A percentile compares a stretch with the other conserved stretches of the same genome.
Evolutionary conservation across 768 basidiomycete genomes (phyloP).

Genomic region (Peribolospora kevripleyi): DNA sequence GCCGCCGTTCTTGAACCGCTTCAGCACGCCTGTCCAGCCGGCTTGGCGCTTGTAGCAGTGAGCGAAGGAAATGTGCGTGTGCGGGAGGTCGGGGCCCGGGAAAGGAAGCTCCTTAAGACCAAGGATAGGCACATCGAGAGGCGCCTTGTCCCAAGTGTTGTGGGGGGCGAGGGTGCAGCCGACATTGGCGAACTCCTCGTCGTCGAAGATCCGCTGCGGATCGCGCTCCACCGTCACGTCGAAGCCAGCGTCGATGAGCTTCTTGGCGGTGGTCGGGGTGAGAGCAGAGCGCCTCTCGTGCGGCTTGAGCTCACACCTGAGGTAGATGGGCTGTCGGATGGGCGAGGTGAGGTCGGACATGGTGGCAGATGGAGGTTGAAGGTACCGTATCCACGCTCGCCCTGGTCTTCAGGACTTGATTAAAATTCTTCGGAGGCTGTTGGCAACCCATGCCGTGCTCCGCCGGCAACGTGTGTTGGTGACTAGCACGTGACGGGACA

Average conservation of each 20-base stretch:
- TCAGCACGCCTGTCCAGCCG: conserved; percentile 68
- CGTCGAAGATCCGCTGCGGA: conserved; percentile 75
- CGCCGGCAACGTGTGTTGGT: too few species aligned
- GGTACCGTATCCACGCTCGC: too few species aligned
- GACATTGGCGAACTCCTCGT: conserved; percentile 71
- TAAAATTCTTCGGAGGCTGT: too few species aligned
- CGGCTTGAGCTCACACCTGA: conserved; percentile 88
- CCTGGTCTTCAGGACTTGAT: too few species aligned
- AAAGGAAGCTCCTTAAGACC: conserved; percentile 68
- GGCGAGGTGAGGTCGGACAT: too few species aligned
- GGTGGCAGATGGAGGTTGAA: too few species aligned
- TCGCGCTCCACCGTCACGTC: conserved; percentile 78
- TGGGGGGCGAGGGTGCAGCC: conserved; percentile 71
- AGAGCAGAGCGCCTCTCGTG: conserved; percentile 82
- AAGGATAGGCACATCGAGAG: conserved; percentile 49
- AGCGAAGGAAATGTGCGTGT: conserved; percentile 93
- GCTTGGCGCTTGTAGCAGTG: conserved; percentile 93
- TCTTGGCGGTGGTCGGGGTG: conserved; percentile 72
- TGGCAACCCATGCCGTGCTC: too few species aligned
- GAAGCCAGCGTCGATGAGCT: conserved; percentile 70
- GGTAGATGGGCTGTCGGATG: conserved; percentile 33
- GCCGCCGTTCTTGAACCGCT: conserved; percentile 56
- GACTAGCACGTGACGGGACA: too few species aligned
- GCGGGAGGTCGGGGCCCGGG: conserved; percentile 53
- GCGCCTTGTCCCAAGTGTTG: conserved; percentile 70